Base-by-base conservation (phyloP, 2,329 filamentous ascomycete genomes). In the Aspergillus carbonarius region DNA sequence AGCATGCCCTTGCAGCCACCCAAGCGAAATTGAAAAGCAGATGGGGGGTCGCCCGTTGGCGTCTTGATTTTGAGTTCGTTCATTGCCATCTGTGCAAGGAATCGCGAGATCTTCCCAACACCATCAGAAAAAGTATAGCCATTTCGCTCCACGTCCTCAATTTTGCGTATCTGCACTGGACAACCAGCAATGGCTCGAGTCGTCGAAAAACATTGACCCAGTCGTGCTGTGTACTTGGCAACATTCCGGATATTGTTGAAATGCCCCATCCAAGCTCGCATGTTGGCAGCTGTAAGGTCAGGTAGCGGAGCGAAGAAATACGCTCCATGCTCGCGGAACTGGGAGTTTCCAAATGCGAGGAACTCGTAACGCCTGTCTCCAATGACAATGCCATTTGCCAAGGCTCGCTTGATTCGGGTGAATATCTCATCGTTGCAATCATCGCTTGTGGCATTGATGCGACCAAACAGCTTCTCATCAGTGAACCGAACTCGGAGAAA, bases 191-290 rank as follows among this genome's bases (percentile, higher is more conserved):
- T 87, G 10, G 89, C 87, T 60, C 90, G 81, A 0, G 95, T 99
- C 0, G 93, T 97, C 0, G 95, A 97, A 71, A 99, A 97, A 71
- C 93, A 97, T 74, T 98, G 95, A 0, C 95, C 95, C 17, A 98
- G 80, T 27, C 95, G 85, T 27, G 95, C 92, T 49, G 92, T 90
- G 71, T 93, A 91, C 69, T 96, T 97, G 30, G 93, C 93, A n/a
- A 96, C 84, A 25, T 89, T 84, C 56, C 83, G 85, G 73, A 97
- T 97, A 62, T 92, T 85, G 13, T 81, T 82, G 67, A 99, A 96
- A 13, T 89, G 79, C 0, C 95, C 95, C 89, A 98, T 96, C 85
- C 90, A 93, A 32, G 81, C 74, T 4, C 93, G 88, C 58, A 99
- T 97, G 51, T 88, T 82, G 17, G 89, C 83, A 54, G 91, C 91